Percentiles rank a stretch among this genome's conserved stretches.
Conservation (phyloP, 805 yeast species). For the Ogataea polymorpha region DNA sequence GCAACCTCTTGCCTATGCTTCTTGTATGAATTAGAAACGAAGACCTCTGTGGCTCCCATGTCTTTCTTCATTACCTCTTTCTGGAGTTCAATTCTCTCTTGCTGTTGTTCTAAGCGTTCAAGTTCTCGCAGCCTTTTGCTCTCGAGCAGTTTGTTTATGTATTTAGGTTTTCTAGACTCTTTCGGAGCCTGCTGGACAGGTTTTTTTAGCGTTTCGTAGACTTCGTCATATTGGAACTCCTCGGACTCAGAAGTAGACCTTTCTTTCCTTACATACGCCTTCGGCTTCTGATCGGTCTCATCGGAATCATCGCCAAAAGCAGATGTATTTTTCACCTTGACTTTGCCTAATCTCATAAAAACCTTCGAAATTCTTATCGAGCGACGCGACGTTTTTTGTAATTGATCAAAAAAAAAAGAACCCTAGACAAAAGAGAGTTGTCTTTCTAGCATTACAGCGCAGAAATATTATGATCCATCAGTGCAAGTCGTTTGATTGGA, state of each 20-base stretch:
- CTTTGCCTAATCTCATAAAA: conserved; percentile 8
- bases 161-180: conserved; percentile 28
- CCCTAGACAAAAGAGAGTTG: conserved; percentile 7
- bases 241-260: not conserved
- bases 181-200: conserved; percentile 20
- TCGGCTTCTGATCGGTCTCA: not conserved
- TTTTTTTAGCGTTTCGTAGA: conserved; percentile 41
- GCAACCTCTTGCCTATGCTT: conserved; percentile 30
- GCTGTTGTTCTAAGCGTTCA: conserved; percentile 41
- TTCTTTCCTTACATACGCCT: not conserved
- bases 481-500: not conserved
- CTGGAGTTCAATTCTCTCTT: conserved; percentile 37
- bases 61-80: conserved; percentile 39
- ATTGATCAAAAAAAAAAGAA: conserved; percentile 1
- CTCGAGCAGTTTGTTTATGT: conserved; percentile 40
- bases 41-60: conserved; percentile 39
- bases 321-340: conserved; percentile 1
- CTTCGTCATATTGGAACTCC: conserved; percentile 44
- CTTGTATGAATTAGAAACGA: conserved; percentile 48
- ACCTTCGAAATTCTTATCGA: conserved; percentile 3
- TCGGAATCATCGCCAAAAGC: conserved; percentile 5
- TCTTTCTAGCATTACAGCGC: not conserved
- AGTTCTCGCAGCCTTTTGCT: conserved; percentile 44
- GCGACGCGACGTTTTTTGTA: conserved; percentile 3
- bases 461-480: conserved; percentile 4